Evolutionary conservation across 2,329 filamentous ascomycete genomes (phyloP).

Genomic region (Exophiala alcalophila): DNA sequence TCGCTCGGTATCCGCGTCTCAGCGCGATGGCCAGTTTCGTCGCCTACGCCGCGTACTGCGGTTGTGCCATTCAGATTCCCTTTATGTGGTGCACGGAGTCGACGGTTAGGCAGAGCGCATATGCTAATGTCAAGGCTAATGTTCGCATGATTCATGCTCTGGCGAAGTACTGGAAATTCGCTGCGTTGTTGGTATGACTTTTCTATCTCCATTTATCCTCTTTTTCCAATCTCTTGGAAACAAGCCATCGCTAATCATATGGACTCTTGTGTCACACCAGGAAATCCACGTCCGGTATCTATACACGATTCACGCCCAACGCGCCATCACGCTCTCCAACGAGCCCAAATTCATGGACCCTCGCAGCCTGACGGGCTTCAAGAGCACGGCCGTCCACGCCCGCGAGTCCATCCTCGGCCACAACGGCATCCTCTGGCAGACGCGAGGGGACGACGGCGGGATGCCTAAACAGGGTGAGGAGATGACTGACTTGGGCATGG

Average conservation of each 20-base stretch:
- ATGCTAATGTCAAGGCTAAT: constrained; percentile 8
- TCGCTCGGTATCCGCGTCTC: neutral
- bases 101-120: constrained; percentile 1
- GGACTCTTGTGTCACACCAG: too few relatives aligned
- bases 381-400: constrained; percentile 4
- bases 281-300: constrained; percentile 12
- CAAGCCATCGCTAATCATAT: neutral
- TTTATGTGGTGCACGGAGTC: constrained; percentile 6
- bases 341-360: constrained; percentile 10
- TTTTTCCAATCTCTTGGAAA: too few relatives aligned
- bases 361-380: constrained; percentile 6
- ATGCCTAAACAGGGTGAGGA: neutral
- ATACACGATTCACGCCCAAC: constrained; percentile 11
- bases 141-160: constrained; percentile 9
- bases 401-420: constrained; percentile 12
- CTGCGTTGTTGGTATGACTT: constrained; percentile 7
- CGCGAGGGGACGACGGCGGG: neutral
- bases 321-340: constrained; percentile 2
- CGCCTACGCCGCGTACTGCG: constrained; percentile 11
- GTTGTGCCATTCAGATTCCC: constrained; percentile 14
- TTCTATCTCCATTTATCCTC: neutral
- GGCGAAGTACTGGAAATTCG: constrained; percentile 15
- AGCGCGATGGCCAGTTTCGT: constrained; percentile 12
- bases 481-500: constrained; percentile 1
- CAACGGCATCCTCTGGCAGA: constrained; percentile 12